These are phyloP conservation scores for Dendrobium chrysotoxum DNA, from an alignment of 106 monocot species.

Conservation along the genomic window DNA sequence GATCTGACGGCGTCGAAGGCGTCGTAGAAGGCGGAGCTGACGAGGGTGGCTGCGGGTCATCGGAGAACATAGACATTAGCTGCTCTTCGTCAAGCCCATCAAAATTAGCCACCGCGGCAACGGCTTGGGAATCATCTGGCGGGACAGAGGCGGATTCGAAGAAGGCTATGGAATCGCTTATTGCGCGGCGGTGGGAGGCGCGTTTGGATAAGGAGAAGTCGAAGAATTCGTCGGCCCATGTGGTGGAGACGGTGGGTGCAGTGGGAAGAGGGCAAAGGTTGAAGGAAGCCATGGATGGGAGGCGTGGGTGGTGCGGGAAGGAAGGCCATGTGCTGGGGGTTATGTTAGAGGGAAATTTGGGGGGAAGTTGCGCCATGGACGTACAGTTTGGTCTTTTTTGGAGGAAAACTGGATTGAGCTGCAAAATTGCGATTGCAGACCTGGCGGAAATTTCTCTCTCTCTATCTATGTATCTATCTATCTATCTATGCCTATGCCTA, in stretches of 20 bases:
- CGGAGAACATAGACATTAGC: slow-evolving; percentile 89
- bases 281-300: slow-evolving; percentile 11
- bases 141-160: slow-evolving; percentile 26
- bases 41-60: slow-evolving; percentile 20
- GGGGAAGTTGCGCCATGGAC: slow-evolving; percentile 78
- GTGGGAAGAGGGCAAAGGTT: neutral
- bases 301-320: slow-evolving; percentile 7
- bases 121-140: slow-evolving; percentile 42
- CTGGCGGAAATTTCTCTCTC: neutral
- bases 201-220: slow-evolving; percentile 72
- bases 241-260: slow-evolving; percentile 5
- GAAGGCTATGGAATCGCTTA: slow-evolving; percentile 71
- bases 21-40: neutral
- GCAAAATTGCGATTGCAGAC: neutral
- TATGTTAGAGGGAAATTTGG: slow-evolving; percentile 51
- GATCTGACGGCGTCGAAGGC: slow-evolving; percentile 30
- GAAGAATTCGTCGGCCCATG: slow-evolving; percentile 85
- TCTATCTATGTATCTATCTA: neutral
- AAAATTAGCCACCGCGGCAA: slow-evolving; percentile 53
- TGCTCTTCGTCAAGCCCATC: slow-evolving; percentile 80
- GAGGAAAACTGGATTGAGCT: neutral
- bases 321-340: slow-evolving; percentile 25
- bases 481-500: neutral
- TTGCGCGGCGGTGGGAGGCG: slow-evolving; percentile 57
- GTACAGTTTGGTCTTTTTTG: neutral